phyloP scores from a whole-genome alignment of 176 grass and related monocot species.

The Puya raimondii region DNA sequence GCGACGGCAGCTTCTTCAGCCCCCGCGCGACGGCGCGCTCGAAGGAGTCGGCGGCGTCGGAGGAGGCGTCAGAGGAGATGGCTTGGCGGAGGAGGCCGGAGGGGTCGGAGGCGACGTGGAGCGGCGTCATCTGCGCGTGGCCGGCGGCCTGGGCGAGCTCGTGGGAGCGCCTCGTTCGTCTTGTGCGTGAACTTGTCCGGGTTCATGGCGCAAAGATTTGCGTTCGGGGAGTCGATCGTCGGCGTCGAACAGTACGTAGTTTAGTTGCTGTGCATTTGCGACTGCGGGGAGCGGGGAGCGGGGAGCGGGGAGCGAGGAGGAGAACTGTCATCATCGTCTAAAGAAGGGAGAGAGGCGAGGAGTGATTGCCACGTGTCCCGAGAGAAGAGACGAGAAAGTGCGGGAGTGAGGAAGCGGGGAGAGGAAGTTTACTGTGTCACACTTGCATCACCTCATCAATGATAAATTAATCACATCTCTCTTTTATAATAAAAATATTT shows the following conservation, averaged over 20 bases:
- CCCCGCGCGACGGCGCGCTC: conserved; percentile 38
- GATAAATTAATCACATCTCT: too few relatives aligned
- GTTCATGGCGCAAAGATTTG: conserved; percentile 51
- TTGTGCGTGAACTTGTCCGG: conserved; percentile 97
- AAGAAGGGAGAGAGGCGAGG: too few relatives aligned
- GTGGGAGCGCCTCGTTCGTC: conserved; percentile 88
- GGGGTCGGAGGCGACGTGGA: conserved; percentile 49
- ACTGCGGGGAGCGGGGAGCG: too few relatives aligned
- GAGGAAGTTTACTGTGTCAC: too few relatives aligned
- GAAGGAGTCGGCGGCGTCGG: conserved; percentile 34
- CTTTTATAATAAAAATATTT: too few relatives aligned
- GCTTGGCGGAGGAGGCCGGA: conserved; percentile 50
- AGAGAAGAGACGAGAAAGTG: too few relatives aligned
- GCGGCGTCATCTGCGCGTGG: conserved; percentile 60
- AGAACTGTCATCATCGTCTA: too few relatives aligned
- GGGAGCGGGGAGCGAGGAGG: too few relatives aligned
- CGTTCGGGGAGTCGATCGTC: background rate
- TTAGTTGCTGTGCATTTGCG: background rate
- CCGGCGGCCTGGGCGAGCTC: conserved; percentile 49
- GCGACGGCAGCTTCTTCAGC: conserved; percentile 54
- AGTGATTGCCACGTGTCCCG: too few relatives aligned
- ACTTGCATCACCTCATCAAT: too few relatives aligned
- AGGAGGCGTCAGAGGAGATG: conserved; percentile 11
- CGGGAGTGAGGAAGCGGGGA: too few relatives aligned
- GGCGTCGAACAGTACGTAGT: background rate